Evolutionary conservation across 1,139 yeast genomes (phyloP), one percentile per base, ranked within the genome.

Genomic region (Pichia sp.): DNA sequence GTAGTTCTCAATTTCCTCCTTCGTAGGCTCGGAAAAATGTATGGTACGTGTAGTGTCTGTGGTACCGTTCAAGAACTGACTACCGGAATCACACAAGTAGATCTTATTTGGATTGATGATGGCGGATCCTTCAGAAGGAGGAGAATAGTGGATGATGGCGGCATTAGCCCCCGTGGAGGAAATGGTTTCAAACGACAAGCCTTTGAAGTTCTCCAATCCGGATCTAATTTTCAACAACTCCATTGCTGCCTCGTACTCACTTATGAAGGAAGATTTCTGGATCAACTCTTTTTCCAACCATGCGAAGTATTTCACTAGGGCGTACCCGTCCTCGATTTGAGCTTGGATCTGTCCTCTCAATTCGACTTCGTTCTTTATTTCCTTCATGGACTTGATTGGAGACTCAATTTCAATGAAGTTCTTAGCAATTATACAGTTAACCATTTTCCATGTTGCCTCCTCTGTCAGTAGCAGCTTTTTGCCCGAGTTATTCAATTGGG

Each of bases 1-100:
- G 71, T 90, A 93, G 58, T 90, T 87, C 55, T 77, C 77, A 45
- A 77, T 77, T 68, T 93, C 90, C 54, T 85, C 90, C 5, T 70
- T 69, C 0, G 82, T 70, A 31, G 98, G 97, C 6, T 70, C 70
- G 3, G 84, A 82, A 67, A 88, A 86, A 70, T 93, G 98, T 46
- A 89, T 68, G 0, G 99, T 93, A 70, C 99, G 83, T 3, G 99
- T 93, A n/a, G 93, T 88, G 70, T 93, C 99, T 1, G 99, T 93
- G 1, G 99, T 93, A 40, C 99, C 99, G 60, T 92, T 97, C 51
- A 85, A 73, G 67, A 87, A 95, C 68, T 95, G 99, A 2, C 96
- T 86, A 6, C 99, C 99, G 3, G 97, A 84, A 70, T 95, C 99
- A 66, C 90, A 82, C 58, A 95, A 76, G 68, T 92, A 93, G 31